phyloP scores from a whole-genome alignment of 1,139 yeast genomes.

The Chernovozyma sophiae-reginae region DNA sequence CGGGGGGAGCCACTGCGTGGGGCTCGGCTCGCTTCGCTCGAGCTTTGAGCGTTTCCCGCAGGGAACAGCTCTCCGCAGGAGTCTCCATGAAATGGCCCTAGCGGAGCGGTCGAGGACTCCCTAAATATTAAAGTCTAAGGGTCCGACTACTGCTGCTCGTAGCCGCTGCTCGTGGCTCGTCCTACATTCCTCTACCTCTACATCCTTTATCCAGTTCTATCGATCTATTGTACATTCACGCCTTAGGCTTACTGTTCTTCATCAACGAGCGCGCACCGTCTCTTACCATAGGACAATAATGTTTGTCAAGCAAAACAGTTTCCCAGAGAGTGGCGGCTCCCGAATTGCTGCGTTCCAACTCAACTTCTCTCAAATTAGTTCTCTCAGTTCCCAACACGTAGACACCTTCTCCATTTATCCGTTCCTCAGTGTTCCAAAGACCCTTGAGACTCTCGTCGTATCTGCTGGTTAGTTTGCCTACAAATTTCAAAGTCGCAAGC shows the following conservation, averaged over 20 bases:
- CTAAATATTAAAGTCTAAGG: too few relatives aligned
- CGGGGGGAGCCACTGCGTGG: too few relatives aligned
- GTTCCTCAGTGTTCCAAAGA: slow-evolving; percentile 81
- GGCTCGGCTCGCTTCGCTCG: background rate
- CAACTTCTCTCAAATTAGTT: slow-evolving; percentile 37
- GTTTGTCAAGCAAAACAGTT: slow-evolving; percentile 68
- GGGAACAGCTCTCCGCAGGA: too few relatives aligned
- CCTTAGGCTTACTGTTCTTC: slow-evolving; percentile 31
- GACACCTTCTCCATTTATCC: slow-evolving; percentile 60
- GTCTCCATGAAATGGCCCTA: too few relatives aligned
- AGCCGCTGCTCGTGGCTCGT: too few relatives aligned
- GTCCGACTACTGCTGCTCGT: too few relatives aligned
- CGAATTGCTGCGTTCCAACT: slow-evolving; percentile 73
- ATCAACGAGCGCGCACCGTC: slow-evolving; percentile 44
- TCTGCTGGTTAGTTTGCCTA: slow-evolving; percentile 70
- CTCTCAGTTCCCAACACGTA: slow-evolving; percentile 69
- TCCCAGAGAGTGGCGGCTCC: slow-evolving; percentile 94
- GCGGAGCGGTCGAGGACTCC: too few relatives aligned
- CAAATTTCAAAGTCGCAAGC: slow-evolving; percentile 68
- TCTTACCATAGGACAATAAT: slow-evolving; percentile 76
- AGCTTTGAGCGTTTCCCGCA: background rate
- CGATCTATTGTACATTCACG: background rate
- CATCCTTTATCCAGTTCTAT: too few relatives aligned
- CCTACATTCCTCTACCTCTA: too few relatives aligned
- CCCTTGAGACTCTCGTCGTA: slow-evolving; percentile 66